Conservation (phyloP, 1,284 basidiomycete species). For the Marasmius oreades region DNA sequence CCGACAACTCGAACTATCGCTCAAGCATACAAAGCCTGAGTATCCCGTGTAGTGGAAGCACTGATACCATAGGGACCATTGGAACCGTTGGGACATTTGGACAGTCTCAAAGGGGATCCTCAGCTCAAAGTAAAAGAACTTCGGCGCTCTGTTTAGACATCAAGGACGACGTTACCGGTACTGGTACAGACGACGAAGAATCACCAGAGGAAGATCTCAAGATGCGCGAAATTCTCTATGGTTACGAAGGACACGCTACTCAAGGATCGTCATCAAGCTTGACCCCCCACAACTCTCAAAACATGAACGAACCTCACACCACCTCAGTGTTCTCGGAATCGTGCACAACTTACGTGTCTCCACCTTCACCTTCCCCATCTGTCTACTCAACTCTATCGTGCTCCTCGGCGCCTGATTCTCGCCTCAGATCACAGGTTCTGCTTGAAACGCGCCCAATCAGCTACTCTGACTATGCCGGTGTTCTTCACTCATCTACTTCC, state of each 20-base stretch:
- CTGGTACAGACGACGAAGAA: neutral
- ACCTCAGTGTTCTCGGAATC: neutral
- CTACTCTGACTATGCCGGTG: constrained; percentile 3
- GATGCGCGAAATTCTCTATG: neutral
- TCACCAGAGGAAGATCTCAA: neutral
- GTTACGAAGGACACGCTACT: neutral
- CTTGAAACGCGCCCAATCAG: neutral
- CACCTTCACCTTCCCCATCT: constrained; percentile 10
- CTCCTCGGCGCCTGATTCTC: neutral
- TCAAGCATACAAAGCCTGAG: neutral
- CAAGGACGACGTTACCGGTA: neutral
- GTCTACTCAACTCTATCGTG: constrained; percentile 10
- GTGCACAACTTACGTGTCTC: neutral
- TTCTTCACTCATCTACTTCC: constrained; percentile 2
- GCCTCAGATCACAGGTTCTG: neutral
- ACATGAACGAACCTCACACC: neutral
- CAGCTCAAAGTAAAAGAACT: neutral
- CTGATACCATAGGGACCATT: constrained; percentile 8
- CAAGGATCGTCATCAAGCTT: neutral
- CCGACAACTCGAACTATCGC: neutral
- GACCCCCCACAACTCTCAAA: neutral
- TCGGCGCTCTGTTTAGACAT: neutral
- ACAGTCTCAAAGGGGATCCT: constrained; percentile 3
- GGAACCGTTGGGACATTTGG: constrained; percentile 14
- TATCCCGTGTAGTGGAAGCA: constrained; percentile 5